These are phyloP conservation scores for Nitzschia putrida DNA, from an alignment of 108 stramenopile genomes.

Conservation along the genomic window DNA sequence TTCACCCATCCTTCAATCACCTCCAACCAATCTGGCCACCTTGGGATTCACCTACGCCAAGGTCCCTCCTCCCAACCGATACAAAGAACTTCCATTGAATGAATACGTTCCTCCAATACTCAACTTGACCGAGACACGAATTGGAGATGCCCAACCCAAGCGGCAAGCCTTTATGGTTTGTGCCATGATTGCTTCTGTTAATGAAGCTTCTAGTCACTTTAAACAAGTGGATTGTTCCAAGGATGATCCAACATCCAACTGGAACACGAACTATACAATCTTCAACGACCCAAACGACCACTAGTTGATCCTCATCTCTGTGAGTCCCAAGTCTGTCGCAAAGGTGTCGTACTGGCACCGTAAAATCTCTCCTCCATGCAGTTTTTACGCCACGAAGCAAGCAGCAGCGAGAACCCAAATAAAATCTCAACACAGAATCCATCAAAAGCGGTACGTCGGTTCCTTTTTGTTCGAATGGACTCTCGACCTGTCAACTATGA, in stretches of 20 bases:
- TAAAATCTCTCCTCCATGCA: too few species aligned
- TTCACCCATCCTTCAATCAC: conserved; percentile 53
- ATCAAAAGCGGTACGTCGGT: too few species aligned
- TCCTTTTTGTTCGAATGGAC: too few species aligned
- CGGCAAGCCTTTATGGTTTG: conserved; percentile 60
- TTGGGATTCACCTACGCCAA: conserved; percentile 42
- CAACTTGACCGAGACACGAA: too few species aligned
- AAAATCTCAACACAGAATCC: too few species aligned
- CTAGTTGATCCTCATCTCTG: too few species aligned
- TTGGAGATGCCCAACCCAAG: background rate
- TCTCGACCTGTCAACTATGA: too few species aligned
- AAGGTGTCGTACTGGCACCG: too few species aligned
- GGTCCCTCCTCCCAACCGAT: conserved; percentile 11
- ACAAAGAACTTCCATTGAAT: background rate
- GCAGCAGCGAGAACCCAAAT: conserved; percentile 2
- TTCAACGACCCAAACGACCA: conserved; percentile 7
- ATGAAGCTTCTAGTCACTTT: conserved; percentile 63
- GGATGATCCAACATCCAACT: conserved; percentile 7
- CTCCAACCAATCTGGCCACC: conserved; percentile 49
- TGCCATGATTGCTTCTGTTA: conserved; percentile 50
- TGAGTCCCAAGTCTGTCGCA: too few species aligned
- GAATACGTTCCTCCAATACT: background rate
- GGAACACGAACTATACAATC: conserved; percentile 4
- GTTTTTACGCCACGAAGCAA: background rate
- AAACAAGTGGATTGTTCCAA: conserved; percentile 54